A percentile compares a stretch with the other conserved stretches of the same genome.
phyloP scores from a whole-genome alignment of 371 early-diverging fungal species.

The Conidiobolus incongruus region DNA sequence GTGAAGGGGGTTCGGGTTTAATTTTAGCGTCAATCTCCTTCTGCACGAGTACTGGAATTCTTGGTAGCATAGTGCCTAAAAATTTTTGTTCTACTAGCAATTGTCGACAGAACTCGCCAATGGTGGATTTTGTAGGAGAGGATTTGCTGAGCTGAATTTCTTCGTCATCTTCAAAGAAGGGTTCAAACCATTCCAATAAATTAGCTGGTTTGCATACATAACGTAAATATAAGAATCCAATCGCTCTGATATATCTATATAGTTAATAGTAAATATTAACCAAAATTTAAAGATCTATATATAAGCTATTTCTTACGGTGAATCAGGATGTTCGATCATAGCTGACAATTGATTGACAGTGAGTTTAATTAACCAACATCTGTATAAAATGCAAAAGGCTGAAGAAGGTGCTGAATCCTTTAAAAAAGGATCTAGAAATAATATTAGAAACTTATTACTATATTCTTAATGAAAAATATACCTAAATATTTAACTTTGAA shows the following conservation, averaged over 20 bases:
- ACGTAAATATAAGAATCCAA: conserved; percentile 67
- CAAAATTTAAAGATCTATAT: neutral
- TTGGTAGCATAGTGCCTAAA: conserved; percentile 54
- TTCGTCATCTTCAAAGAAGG: conserved; percentile 57
- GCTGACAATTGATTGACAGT: conserved; percentile 56
- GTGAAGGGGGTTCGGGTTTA: too few species aligned
- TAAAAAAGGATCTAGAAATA: conserved; percentile 72
- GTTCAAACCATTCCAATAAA: conserved; percentile 65
- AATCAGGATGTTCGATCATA: conserved; percentile 50
- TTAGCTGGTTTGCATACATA: conserved; percentile 60
- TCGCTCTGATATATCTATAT: conserved; percentile 51
- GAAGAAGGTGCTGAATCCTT: conserved; percentile 63
- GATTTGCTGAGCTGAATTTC: conserved; percentile 41
- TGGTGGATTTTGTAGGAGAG: conserved; percentile 31
- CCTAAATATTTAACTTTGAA: too few species aligned
- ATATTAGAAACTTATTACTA: too few species aligned
- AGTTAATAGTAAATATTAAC: too few species aligned
- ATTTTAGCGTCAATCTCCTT: conserved; percentile 42
- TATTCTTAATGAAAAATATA: too few species aligned
- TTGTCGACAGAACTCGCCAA: conserved; percentile 37
- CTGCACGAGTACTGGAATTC: conserved; percentile 67
- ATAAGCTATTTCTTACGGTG: conserved; percentile 28
- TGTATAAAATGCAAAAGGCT: conserved; percentile 66
- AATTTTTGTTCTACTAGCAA: conserved; percentile 45
- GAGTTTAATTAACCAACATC: conserved; percentile 57